Evolutionary conservation across 257 asterid species (phyloP), one percentile per base, ranked within the genome.

Genomic region (Fraxinus americana): DNA sequence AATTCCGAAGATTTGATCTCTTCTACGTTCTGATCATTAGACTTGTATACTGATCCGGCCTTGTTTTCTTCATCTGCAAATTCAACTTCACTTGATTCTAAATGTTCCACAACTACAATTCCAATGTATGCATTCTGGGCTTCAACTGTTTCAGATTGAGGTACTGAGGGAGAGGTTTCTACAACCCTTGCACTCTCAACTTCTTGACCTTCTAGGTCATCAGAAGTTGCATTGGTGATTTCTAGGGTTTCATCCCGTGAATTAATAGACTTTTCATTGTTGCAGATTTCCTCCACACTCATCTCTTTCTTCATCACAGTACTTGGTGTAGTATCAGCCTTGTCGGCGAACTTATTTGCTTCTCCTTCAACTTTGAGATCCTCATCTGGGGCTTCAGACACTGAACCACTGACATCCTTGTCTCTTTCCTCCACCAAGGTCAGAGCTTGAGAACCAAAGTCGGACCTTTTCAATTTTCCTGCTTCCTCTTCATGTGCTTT

Each of bases 181-280:
- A 27, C 73, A 70, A 65, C 71, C 32, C 41, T 74, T 48, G 13
- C 50, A 41, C 48, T 65, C 70, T 35, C 70, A 43, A 72, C 71
- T 79, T 72, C 83, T 80, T 59, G 82, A 66, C 82, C 67, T 73
- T 75, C 77, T 67, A 67, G 61, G 71, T 63, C 67, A 5, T 65
- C 10, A 11, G 73, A 45, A 78, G 50, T 61, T 25, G 72, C 35
- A 75, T 73, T 54, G 36, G 27, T 39, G 52, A 38, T 75, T 66
- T 73, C 71, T 63, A 70, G 80, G 66, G 71, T 77, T 66, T 82
- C 83, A 70, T 79, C 85, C 12, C 65, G 79, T 71, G 45, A 74
- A 73, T 59, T 70, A 30, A 75, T 68, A 75, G 80, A 74, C 83
- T 71, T 78, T 54, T 30, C 79, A 80, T 63, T 41, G 66, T 45